Base-by-base conservation (phyloP, 116 monocot genomes). In the Dioscorea cayenensis region DNA sequence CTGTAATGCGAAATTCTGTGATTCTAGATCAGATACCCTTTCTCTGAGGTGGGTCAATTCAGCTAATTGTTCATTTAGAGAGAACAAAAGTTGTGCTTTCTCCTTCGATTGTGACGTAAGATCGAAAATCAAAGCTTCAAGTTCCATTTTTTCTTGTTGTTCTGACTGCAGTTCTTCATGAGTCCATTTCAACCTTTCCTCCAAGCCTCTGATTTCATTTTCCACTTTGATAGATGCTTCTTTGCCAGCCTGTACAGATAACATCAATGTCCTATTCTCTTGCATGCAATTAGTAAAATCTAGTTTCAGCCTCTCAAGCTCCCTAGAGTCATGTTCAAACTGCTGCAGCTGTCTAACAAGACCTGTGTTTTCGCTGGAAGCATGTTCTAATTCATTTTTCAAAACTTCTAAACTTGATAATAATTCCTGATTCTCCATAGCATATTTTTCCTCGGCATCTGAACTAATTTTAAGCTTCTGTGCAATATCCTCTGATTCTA, bases 401-500 rank as follows among this genome's bases (percentile, higher is more conserved):
- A 82, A 48, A n/a, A 67, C 6, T 65, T 72, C 28, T 21, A 87
- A 25, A 35, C 75, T 79, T 61, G 77, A 79, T 51, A 70, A 52
- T 65, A 90, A 74, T 28, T 82, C 84, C 21, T 21, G 71, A 69
- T 82, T 79, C 66, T 65, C 50, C 20, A 77, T 70, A 29, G 27
- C 28, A 28, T 79, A 66, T 22, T 69, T 75, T 72, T 79, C 72
- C 79, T 78, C 85, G 73, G 73, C 72, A 66, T 87, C 84, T 66
- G 69, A 75, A 35, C 67, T 75, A 66, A 69, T 32, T 66, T 81
- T 79, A 49, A 92, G 77, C 65, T 97, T 86, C 49, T 79, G 62
- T 64, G 65, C 67, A 64, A 76, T 79, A 78, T 84, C 82, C 78
- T 89, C 67, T 49, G 91, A 60, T 75, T 94, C 84, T 51, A 83